Conservation (phyloP, 345 rosid genomes). For the Citrus reticulata region DNA sequence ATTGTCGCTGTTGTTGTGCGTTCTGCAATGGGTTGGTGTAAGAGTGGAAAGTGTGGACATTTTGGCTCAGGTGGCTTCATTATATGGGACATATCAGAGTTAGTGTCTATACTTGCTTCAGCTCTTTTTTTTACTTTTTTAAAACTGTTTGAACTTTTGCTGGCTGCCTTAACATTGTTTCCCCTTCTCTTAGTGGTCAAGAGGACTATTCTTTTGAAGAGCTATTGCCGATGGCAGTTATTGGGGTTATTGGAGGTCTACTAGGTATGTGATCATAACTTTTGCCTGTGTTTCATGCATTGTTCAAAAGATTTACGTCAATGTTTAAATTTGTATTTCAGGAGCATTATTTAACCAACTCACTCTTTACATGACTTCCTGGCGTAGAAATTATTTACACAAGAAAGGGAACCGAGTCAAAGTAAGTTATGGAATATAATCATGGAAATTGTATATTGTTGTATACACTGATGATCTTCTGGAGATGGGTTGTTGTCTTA, state of each 20-base stretch:
- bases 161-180: slow-evolving; percentile 15
- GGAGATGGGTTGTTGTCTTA: slow-evolving; percentile 2
- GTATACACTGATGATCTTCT: slow-evolving; percentile 6
- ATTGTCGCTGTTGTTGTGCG: slow-evolving; percentile 97
- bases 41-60: slow-evolving; percentile 94
- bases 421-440: slow-evolving; percentile 34
- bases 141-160: neutral
- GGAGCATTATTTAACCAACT: slow-evolving; percentile 98
- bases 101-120: slow-evolving; percentile 27
- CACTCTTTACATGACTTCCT: slow-evolving; percentile 67
- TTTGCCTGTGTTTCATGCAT: slow-evolving; percentile 9
- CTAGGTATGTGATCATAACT: slow-evolving; percentile 48
- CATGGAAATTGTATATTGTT: neutral
- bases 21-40: slow-evolving; percentile 96
- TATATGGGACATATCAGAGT: slow-evolving; percentile 97
- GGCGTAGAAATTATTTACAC: slow-evolving; percentile 90
- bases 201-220: slow-evolving; percentile 94
- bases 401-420: slow-evolving; percentile 82
- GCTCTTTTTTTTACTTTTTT: neutral
- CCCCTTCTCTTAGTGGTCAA: slow-evolving; percentile 59
- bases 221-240: slow-evolving; percentile 93
- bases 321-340: slow-evolving; percentile 26
- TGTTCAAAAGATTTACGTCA: neutral
- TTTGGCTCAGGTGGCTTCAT: slow-evolving; percentile 96
- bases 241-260: slow-evolving; percentile 91